Evolutionary conservation across 2,329 filamentous ascomycete genomes (phyloP), one percentile per base, ranked within the genome.

Genomic region (Shiraia bambusicola): DNA sequence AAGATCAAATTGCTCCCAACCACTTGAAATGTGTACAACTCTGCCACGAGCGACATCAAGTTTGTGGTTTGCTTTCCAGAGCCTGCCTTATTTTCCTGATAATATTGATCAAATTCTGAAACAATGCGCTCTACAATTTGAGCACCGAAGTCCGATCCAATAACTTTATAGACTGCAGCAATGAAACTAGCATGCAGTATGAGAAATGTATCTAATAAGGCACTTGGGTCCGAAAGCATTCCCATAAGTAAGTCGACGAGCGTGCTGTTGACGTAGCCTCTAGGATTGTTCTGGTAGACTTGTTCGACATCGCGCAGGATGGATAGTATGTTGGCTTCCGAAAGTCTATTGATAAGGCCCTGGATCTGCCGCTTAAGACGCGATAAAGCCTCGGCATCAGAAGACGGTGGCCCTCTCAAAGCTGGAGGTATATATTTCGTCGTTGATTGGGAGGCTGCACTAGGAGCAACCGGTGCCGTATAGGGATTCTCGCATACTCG

Each of bases 351-450:
- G 62, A 98, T 79, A 13, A 93, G 78, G 61, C 93, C 92, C 65
- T 97, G 90, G 0, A 88, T 77, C 60, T 94, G 88, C 48, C 88
- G 82, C 44, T 83, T 83, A 35, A 98, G 73, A 28, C 86, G 83
- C 10, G 76, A 75, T 34, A 87, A 74, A 29, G 79, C 74, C 64
- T 94, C 87, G 1, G 79, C 77, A 50, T 87, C 83, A 0, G 82
- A 80, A 1, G 78, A 76, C 2, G 79, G 70, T 25, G 78, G 72
- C 53, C 79, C 83, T 33, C 90, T 81, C 38, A 93, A 72, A 1
- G 91, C 95, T 2, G 92, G 93, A 1, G 93, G 92, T 3, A 96
- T 78, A 58, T 98, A 98, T 78, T 94, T 95, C 5, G 76, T 95
- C 5, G 76, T 74, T 13, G 74, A 63, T 28, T 54, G 47, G 34